Base-by-base conservation (phyloP, 2,329 filamentous ascomycete species). In the Aspergillus felis region DNA sequence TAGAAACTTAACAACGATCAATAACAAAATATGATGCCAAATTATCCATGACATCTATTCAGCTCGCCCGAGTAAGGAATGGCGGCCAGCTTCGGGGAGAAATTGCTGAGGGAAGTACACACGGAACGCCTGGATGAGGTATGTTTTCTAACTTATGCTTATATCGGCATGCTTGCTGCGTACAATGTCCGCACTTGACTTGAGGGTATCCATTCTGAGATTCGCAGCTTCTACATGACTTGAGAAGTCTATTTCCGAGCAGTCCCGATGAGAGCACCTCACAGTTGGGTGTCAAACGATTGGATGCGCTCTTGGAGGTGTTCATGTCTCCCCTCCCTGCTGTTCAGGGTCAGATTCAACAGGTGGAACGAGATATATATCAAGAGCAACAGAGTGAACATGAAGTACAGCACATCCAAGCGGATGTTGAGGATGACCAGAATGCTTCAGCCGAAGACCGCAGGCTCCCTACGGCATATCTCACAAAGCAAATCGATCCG, bases 71-170 rank as follows among this genome's bases (percentile, higher is more conserved):
- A 27, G 50, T 29, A 20, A 24, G 28, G 46, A 42, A 63, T 74
- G 71, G 70, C 72, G 54, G 69, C 70, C 49, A 67, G 60, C 55
- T 74, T 84, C 61, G 84, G 84, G 48, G 78, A 77, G 67, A 80
- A 74, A 65, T 73, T 86, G 68, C 72, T 87, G 56, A 73, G 67
- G 50, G 79, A 82, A 63, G 75, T 83, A 54, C 73, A 79, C 58
- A 77, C 80, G 63, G 75, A 79, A 63, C 69, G 72, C 53, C 68
- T 84, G 55, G 76, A 81, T 61, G 77, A 84, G 76, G 83, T 84
- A 64, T 62, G 71, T 71, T 22, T 22, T 22, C 32, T 38, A 17
- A 17, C 12, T 38, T 17, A 7, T 3, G 41, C 47, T 50, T 52
- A n/a, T 28, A 17, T 9, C 41, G 14, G 8, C 44, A 55, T 49